Evolutionary conservation across 345 rosid genomes (phyloP), one percentile per base, ranked within the genome.

Genomic region (Anacardium occidentale): DNA sequence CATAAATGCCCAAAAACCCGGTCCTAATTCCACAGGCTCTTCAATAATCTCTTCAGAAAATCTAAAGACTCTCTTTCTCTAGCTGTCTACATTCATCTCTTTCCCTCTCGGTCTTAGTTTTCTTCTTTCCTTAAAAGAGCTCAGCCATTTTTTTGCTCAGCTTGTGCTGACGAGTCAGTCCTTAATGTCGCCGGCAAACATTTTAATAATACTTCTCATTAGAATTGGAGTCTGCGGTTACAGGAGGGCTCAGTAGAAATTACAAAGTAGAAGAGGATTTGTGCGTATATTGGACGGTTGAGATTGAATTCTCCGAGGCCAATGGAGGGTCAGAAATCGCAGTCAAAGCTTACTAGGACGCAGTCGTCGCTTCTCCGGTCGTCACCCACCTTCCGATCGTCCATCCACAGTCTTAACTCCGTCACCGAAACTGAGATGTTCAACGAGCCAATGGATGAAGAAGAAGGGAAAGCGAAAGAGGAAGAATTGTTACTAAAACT

Each of bases 351-450:
- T 0, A 88, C 96, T 65, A 78, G 96, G 63, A 92, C 93, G 0
- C 85, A 88, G 58, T 95, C 99, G 3, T 90, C 96, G 55, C 91
- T 95, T 34, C 91, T 94, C 62, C 89, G 96, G 40, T 89, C 97
- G 22, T 85, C 95, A 13, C 90, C 97, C 7, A 92, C 92, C 75
- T 78, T 88, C 74, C 91, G 97, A 75, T 92, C 97, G 10, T 90
- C 98, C 65, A 84, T 94, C 66, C 95, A 91, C 70, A 94, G 98
- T 62, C 79, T 94, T 13, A 79, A 85, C 21, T 91, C 91, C n/a
- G 78, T 90, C 72, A 78, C 76, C 44, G 93, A 91, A 70, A 85
- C 74, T 62, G 94, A 85, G 62, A 75, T 84, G 54, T 68, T 11
- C 55, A 44, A 47, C 64, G 56, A 56, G 26, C 73, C 26, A 14